Base-by-base conservation (phyloP, 768 basidiomycete genomes). In the Suillus weaverae region DNA sequence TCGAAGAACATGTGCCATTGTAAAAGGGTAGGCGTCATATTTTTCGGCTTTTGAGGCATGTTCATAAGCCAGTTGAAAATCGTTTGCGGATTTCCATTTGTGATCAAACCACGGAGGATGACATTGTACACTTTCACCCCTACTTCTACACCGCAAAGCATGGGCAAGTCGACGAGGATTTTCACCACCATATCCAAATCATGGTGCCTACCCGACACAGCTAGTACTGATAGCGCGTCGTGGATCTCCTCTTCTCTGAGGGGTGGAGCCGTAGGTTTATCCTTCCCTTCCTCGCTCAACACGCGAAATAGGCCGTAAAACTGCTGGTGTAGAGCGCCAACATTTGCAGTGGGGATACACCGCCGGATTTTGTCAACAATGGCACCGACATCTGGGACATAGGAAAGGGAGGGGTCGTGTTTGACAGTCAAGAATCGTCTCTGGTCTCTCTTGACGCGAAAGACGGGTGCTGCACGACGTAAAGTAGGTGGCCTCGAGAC, bases 1-100 rank as follows among this genome's bases (percentile, higher is more conserved):
- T 83, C 77, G 41, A 90, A 75, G 66, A 88, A 81, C 11, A 80
- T 65, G 66, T 89, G 84, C 77, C 86, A 86, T 63, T 87, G 86
- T 26, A 82, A 77, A 43, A 82, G 73, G 30, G 82, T 81, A 0
- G 87, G 86, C 5, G 71, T 72, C 51, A 82, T 66, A 41, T 80
- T 70, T 2, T 82, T 83, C 4, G 86, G 79, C 59, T 82, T 82
- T 32, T 74, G 74, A 16, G 83, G 79, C 81, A 90, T 87, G n/a
- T 77, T 77, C 51, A 68, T 70, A 3, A 91, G 74, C 84, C 89
- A 88, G 30, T 79, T 73, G 33, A 80, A 70, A 44, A 84, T 80
- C 14, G 82, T 78, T 56, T 78, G 76, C 9, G 76, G 60, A 62
- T 85, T 81, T 1, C 81, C 81, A 55, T 78, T 76, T 53, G 79